Conservation (phyloP, 2,329 filamentous ascomycete genomes). For the Xylariaceae sp. region DNA sequence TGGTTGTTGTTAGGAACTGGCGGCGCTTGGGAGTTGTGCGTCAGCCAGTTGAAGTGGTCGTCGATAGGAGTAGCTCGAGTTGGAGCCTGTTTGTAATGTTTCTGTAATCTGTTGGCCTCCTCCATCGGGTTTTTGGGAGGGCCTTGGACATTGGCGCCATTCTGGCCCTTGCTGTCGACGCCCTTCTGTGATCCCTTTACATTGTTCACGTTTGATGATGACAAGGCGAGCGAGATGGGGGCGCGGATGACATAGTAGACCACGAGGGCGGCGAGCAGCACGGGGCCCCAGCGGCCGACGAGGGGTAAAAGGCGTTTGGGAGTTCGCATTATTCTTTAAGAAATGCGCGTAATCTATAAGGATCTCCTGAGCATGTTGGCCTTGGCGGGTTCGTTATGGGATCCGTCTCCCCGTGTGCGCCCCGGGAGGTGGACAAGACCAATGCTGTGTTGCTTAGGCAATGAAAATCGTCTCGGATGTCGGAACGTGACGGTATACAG, state of each 20-base stretch:
- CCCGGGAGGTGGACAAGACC: neutral
- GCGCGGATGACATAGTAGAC: slow-evolving; percentile 31
- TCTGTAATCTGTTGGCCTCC: slow-evolving; percentile 16
- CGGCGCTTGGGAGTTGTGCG: slow-evolving; percentile 24
- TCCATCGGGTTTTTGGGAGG: slow-evolving; percentile 12
- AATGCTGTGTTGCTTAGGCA: neutral
- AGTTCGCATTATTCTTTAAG: slow-evolving; percentile 26
- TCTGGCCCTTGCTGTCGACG: neutral
- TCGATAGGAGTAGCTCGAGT: slow-evolving; percentile 27
- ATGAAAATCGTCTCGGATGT: neutral
- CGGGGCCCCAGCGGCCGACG: slow-evolving; percentile 28
- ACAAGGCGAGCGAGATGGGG: slow-evolving; percentile 21
- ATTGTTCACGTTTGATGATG: slow-evolving; percentile 11
- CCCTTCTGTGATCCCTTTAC: slow-evolving; percentile 5
- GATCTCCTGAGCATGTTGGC: slow-evolving; percentile 26
- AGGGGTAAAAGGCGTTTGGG: slow-evolving; percentile 29
- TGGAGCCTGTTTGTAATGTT: slow-evolving; percentile 32
- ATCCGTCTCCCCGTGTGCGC: slow-evolving; percentile 5
- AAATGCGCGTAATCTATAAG: slow-evolving; percentile 21
- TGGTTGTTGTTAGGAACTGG: slow-evolving; percentile 31
- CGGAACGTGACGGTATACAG: neutral
- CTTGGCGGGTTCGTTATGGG: slow-evolving; percentile 9
- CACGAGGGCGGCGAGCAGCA: slow-evolving; percentile 29
- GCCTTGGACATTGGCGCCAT: slow-evolving; percentile 1
- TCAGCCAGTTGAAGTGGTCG: slow-evolving; percentile 38